Percentiles rank a stretch among this genome's conserved stretches.
Conservation (phyloP, 2,329 filamentous ascomycete species). For the Lachnellula cervina region DNA sequence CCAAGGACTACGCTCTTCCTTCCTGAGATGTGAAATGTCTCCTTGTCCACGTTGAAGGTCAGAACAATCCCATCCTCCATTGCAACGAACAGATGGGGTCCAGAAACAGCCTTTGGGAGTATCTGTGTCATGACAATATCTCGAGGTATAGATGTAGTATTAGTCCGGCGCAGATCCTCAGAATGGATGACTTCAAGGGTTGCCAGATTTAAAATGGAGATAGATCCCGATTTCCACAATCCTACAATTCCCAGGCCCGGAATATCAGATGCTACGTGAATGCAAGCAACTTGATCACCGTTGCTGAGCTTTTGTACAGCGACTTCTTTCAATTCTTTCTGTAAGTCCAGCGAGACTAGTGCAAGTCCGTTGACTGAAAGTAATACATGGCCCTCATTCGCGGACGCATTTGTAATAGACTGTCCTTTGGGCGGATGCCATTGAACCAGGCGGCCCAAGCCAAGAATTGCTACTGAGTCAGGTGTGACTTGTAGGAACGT, state of each 20-base stretch:
- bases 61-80: constrained; percentile 91
- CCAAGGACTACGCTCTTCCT: constrained; percentile 82
- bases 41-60: constrained; percentile 67
- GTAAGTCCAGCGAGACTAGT: constrained; percentile 64
- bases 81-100: constrained; percentile 77
- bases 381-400: constrained; percentile 64
- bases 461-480: constrained; percentile 55
- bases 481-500: constrained; percentile 74
- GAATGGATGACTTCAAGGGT: constrained; percentile 62
- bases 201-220: constrained; percentile 67
- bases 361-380: constrained; percentile 72
- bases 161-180: constrained; percentile 55
- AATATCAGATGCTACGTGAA: constrained; percentile 65
- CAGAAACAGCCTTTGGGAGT: constrained; percentile 52
- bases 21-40: constrained; percentile 59
- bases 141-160: constrained; percentile 74
- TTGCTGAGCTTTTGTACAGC: constrained; percentile 56
- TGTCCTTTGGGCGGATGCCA: constrained; percentile 51
- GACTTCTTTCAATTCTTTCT: constrained; percentile 51
- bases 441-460: constrained; percentile 51
- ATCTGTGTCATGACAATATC: constrained; percentile 77
- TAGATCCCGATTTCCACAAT: constrained; percentile 78
- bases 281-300: constrained; percentile 77
- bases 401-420: constrained; percentile 72
- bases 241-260: constrained; percentile 70